A percentile compares a stretch with the other conserved stretches of the same genome.
phyloP scores from a whole-genome alignment of 2,329 filamentous ascomycete species.

The Talaromyces pinophilus region DNA sequence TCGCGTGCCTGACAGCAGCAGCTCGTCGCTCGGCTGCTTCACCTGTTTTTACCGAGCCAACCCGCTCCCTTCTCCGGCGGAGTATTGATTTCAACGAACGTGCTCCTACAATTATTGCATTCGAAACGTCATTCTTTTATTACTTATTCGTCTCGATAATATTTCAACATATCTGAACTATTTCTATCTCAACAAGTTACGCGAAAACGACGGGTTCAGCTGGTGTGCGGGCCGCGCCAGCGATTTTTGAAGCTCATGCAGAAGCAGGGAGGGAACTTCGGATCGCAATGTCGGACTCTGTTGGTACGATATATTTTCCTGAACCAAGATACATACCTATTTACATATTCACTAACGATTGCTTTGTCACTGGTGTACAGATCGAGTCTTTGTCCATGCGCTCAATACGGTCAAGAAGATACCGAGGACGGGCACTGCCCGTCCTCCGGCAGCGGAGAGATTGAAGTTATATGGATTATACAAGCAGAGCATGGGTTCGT shows the following conservation, averaged over 20 bases:
- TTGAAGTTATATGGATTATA: slow-evolving; percentile 95
- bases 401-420: slow-evolving; percentile 99
- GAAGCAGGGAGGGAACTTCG: slow-evolving; percentile 26
- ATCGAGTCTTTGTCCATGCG: slow-evolving; percentile 97
- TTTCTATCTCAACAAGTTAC: background rate
- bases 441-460: slow-evolving; percentile 81
- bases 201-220: background rate
- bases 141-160: background rate
- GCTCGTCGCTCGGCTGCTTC: background rate
- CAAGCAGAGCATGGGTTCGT: slow-evolving; percentile 87
- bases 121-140: background rate
- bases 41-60: background rate
- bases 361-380: slow-evolving; percentile 50
- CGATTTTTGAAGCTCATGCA: slow-evolving; percentile 37
- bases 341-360: background rate
- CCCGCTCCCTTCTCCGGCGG: slow-evolving; percentile 2
- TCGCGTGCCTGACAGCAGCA: slow-evolving; percentile 9
- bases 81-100: background rate
- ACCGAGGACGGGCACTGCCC: slow-evolving; percentile 84
- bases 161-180: background rate
- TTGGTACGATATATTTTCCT: slow-evolving; percentile 39
- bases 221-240: slow-evolving; percentile 25
- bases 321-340: background rate
- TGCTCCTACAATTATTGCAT: background rate
- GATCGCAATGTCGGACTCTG: slow-evolving; percentile 49